Evolutionary conservation across 2,329 filamentous ascomycete genomes (phyloP).

Genomic region (Thelonectria olida): DNA sequence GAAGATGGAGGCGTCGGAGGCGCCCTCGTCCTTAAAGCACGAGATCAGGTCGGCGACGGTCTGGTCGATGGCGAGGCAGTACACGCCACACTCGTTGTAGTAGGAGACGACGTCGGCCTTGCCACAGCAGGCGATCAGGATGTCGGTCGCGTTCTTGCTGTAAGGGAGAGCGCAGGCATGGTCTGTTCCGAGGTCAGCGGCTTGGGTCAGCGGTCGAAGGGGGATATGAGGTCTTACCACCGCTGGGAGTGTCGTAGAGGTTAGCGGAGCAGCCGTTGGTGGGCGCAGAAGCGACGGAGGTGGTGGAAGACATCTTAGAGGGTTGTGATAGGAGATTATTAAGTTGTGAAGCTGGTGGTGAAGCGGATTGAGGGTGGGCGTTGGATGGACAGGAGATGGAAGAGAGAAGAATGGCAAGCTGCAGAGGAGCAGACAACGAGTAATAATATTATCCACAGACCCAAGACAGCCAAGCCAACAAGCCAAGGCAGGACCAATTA

Average conservation of each 20-base stretch:
- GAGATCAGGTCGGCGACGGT: conserved; percentile 39
- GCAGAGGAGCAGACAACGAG: not conserved
- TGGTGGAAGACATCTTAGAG: conserved; percentile 32
- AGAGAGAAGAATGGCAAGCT: not conserved
- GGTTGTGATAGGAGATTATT: conserved; percentile 29
- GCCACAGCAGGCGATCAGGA: conserved; percentile 57
- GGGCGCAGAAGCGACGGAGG: conserved; percentile 20
- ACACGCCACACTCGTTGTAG: conserved; percentile 58
- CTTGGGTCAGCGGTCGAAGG: no score
- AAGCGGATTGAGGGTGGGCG: not conserved
- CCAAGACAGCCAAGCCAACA: no score
- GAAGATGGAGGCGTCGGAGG: conserved; percentile 51
- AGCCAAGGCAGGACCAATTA: not conserved
- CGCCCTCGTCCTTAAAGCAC: conserved; percentile 53
- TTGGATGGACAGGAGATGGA: not conserved
- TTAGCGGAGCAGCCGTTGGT: conserved; percentile 26
- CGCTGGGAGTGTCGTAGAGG: conserved; percentile 54
- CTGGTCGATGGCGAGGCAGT: conserved; percentile 53
- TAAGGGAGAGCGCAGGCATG: conserved; percentile 54
- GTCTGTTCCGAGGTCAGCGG: conserved; percentile 28
- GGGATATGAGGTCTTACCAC: conserved; percentile 26
- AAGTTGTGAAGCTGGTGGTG: not conserved
- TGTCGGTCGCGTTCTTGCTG: conserved; percentile 51
- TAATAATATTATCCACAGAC: not conserved
- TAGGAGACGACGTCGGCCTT: conserved; percentile 54